phyloP scores from a whole-genome alignment of 169 alveolate genomes.

The Cryptosporidium ryanae region DNA sequence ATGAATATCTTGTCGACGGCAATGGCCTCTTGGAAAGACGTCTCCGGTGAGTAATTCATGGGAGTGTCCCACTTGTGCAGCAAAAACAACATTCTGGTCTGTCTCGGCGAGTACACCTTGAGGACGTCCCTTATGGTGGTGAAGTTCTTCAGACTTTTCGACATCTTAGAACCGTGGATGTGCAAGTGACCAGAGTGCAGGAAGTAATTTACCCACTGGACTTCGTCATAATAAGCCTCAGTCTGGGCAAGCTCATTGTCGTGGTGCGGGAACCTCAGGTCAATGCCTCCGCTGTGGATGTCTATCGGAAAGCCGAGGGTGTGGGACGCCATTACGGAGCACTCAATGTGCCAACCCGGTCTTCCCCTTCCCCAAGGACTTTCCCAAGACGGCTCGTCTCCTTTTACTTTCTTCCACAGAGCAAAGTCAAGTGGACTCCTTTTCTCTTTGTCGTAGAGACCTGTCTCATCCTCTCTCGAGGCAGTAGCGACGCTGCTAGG shows the following conservation, averaged over 20 bases:
- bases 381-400: conserved; percentile 97
- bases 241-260: conserved; percentile 99
- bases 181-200: conserved; percentile 98
- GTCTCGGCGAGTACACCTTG: conserved; percentile 84
- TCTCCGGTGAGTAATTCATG: conserved; percentile 86
- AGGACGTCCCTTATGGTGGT: conserved; percentile 92
- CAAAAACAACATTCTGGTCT: conserved; percentile 90
- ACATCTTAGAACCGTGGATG: conserved; percentile 97
- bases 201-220: conserved; percentile 94
- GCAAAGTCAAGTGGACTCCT: conserved; percentile 95
- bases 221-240: conserved; percentile 95
- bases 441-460: conserved; percentile 90
- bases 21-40: conserved; percentile 91
- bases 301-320: conserved; percentile 94
- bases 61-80: conserved; percentile 91
- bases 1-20: conserved; percentile 90
- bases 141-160: conserved; percentile 96
- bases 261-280: conserved; percentile 99
- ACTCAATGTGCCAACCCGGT: conserved; percentile 99
- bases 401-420: conserved; percentile 97
- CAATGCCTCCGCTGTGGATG: conserved; percentile 99
- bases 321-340: conserved; percentile 97
- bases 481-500: conserved; percentile 89
- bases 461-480: conserved; percentile 91
- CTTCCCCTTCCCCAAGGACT: conserved; percentile 99